phyloP scores from a whole-genome alignment of 2,329 filamentous ascomycete species.

The Onygena corvina region DNA sequence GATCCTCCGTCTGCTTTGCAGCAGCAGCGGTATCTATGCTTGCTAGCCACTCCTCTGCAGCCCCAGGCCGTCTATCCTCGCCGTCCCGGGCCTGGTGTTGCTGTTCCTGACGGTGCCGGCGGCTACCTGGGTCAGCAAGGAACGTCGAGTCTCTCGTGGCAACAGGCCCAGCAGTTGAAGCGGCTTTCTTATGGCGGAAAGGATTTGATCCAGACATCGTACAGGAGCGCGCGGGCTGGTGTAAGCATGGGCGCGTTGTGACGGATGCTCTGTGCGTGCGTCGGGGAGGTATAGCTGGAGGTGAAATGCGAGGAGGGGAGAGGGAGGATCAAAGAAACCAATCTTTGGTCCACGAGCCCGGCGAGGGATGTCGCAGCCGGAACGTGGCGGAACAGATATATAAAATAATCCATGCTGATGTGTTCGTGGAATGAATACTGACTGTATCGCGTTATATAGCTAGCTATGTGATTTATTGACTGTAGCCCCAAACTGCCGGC shows the following conservation, averaged over 20 bases:
- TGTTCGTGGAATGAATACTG: no score
- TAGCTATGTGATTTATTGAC: no score
- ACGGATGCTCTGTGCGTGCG: neutral
- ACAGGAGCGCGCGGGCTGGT: constrained; percentile 14
- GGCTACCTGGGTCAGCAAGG: constrained; percentile 15
- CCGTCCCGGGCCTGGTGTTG: neutral
- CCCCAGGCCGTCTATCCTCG: neutral
- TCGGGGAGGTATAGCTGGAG: neutral
- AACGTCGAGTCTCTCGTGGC: constrained; percentile 14
- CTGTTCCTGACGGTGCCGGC: neutral
- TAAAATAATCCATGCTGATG: no score
- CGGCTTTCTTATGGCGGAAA: constrained; percentile 36
- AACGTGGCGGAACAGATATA: no score
- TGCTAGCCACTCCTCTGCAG: neutral
- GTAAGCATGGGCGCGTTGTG: neutral
- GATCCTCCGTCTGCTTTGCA: neutral
- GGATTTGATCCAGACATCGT: constrained; percentile 41
- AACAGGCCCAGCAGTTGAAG: constrained; percentile 15
- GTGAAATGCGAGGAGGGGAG: neutral
- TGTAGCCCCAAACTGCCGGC: no score
- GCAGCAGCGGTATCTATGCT: neutral
- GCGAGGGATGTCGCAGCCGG: neutral
- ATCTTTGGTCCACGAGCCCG: no score
- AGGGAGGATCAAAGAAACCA: neutral
- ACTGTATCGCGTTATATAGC: no score